These are phyloP conservation scores for Puccinellia tenuiflora DNA, from an alignment of 176 grass and related monocot species.

Conservation along the genomic window DNA sequence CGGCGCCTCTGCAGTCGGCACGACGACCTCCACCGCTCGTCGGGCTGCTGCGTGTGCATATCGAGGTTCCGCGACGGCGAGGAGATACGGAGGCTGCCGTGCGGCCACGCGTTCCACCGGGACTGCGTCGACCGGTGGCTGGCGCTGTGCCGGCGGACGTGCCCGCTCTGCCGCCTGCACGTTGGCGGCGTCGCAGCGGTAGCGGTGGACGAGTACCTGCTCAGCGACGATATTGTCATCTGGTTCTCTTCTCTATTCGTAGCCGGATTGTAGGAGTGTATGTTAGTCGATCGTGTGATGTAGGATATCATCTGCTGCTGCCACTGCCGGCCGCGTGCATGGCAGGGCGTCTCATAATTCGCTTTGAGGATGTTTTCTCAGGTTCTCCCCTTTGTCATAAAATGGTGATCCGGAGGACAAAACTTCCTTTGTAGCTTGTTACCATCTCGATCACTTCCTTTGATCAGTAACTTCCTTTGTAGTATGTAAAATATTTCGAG, in stretches of 20 bases:
- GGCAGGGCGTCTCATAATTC: not conserved
- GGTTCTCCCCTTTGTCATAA: too few species aligned
- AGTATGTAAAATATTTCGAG: too few species aligned
- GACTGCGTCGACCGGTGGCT: conserved; percentile 71
- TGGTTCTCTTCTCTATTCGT: conserved; percentile 83
- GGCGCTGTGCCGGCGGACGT: conserved; percentile 55
- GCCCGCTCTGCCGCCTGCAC: conserved; percentile 67
- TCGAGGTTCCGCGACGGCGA: conserved; percentile 45
- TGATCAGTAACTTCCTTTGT: too few species aligned
- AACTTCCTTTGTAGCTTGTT: too few species aligned
- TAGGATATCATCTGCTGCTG: not conserved
- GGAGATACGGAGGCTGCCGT: conserved; percentile 49
- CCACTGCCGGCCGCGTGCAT: not conserved
- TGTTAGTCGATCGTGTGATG: not conserved
- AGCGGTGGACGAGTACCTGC: conserved; percentile 26
- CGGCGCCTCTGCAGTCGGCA: not conserved
- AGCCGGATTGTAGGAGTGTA: conserved; percentile 19
- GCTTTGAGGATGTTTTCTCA: too few species aligned
- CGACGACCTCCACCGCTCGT: not conserved
- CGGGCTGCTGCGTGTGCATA: conserved; percentile 62
- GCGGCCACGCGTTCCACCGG: conserved; percentile 67
- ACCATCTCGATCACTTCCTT: too few species aligned
- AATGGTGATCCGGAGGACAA: too few species aligned
- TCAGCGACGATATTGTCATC: conserved; percentile 63
- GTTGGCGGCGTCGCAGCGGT: not conserved